Conservation (phyloP, 768 basidiomycete species). For the Tricholoma matsutake region DNA sequence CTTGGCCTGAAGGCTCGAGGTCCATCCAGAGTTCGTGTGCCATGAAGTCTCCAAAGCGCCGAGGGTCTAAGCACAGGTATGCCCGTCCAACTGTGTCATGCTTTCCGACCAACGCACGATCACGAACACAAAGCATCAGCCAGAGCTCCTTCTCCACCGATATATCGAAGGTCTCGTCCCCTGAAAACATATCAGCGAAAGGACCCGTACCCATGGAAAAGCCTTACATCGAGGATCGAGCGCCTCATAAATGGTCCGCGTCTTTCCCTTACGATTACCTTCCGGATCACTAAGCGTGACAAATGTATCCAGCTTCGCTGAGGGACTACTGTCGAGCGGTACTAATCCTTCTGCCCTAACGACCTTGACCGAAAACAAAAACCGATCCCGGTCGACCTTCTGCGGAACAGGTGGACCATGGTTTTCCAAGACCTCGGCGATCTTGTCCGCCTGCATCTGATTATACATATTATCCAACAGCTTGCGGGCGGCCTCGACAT, state of each 20-base stretch:
- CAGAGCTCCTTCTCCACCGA: constrained; percentile 92
- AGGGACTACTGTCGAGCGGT: constrained; percentile 69
- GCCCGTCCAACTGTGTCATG: constrained; percentile 90
- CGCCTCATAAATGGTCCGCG: constrained; percentile 92
- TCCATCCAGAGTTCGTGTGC: constrained; percentile 92
- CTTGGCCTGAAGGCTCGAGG: constrained; percentile 80
- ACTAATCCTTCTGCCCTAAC: constrained; percentile 88
- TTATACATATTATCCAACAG: constrained; percentile 93
- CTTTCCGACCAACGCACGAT: constrained; percentile 87
- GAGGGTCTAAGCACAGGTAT: constrained; percentile 89
- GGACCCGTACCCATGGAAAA: background rate
- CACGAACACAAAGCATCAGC: constrained; percentile 94
- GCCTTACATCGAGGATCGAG: constrained; percentile 84
- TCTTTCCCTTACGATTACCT: constrained; percentile 88
- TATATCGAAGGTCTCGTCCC: constrained; percentile 97
- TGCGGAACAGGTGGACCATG: constrained; percentile 68
- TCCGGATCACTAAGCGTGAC: constrained; percentile 92
- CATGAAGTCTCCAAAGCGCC: constrained; percentile 83
- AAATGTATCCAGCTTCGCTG: constrained; percentile 86
- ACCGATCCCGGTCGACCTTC: constrained; percentile 63
- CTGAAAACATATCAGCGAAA: constrained; percentile 36
- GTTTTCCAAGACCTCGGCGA: constrained; percentile 58
- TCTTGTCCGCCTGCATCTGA: constrained; percentile 86
- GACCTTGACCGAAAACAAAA: constrained; percentile 92
- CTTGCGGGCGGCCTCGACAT: constrained; percentile 87